These are phyloP conservation scores for Monosporascus sp. DNA, from an alignment of 2,329 filamentous ascomycete species.

Conservation along the genomic window DNA sequence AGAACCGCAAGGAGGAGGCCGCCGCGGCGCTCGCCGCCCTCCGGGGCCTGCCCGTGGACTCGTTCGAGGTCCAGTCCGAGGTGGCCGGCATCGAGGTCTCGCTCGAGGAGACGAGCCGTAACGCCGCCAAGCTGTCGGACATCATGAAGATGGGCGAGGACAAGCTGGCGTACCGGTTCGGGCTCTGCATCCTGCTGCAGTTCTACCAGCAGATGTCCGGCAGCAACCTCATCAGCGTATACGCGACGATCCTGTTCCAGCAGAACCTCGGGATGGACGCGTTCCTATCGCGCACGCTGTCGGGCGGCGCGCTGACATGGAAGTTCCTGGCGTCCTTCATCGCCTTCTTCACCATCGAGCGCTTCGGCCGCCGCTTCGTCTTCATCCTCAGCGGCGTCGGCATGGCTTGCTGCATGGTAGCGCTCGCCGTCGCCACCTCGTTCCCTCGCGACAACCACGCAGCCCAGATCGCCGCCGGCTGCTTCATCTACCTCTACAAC, in stretches of 20 bases:
- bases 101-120: conserved; percentile 35
- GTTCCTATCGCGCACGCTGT: conserved; percentile 35
- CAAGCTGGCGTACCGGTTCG: conserved; percentile 45
- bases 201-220: conserved; percentile 47
- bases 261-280: conserved; percentile 33
- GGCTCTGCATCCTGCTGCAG: conserved; percentile 42
- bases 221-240: conserved; percentile 43
- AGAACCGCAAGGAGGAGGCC: conserved; percentile 23
- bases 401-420: conserved; percentile 50
- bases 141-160: conserved; percentile 44
- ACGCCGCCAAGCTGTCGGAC: conserved; percentile 33
- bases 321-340: conserved; percentile 42
- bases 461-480: conserved; percentile 45
- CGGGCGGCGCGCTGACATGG: conserved; percentile 47
- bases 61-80: conserved; percentile 29
- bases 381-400: conserved; percentile 47
- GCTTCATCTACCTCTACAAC: conserved; percentile 56
- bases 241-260: conserved; percentile 35
- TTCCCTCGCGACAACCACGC: conserved; percentile 37
- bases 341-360: conserved; percentile 44
- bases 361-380: conserved; percentile 42
- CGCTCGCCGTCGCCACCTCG: conserved; percentile 46
- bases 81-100: conserved; percentile 42
- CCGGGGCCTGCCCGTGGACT: conserved; percentile 15
- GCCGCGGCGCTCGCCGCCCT: conserved; percentile 24